Evolutionary conservation across 2,329 filamentous ascomycete species (phyloP), one percentile per base, ranked within the genome.

Genomic region (Calonectria ilicicola): DNA sequence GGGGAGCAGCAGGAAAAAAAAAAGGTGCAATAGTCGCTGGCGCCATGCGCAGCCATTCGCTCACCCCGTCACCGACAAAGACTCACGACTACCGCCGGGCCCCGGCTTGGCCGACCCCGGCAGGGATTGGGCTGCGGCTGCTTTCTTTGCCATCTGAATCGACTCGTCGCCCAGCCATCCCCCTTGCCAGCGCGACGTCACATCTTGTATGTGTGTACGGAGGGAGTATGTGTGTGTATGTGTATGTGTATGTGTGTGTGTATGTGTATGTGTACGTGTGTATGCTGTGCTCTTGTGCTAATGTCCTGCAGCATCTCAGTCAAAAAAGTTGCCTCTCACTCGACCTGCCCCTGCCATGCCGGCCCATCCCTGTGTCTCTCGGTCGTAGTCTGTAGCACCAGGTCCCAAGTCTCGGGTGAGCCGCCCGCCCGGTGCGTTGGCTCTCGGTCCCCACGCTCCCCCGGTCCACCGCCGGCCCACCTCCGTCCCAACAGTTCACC

Each of bases 401-500:
- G 75, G 67, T 49, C 35, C 64, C 66, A 68, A 65, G 64, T 46
- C 62, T 69, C 67, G 72, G 70, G 70, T 71, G 66, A 73, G 71
- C 76, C 67, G 67, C 60, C 74, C 65, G 70, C 68, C 66, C 73
- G 71, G 76, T 79, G 77, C 76, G 77, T 70, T 79, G 77, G 77
- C 74, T 67, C 63, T 66, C 75, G 68, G 66, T 69, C 73, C 76
- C 77, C 77, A 76, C 77, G 56, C 73, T 12, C 23, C 51, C 67
- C 69, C 69, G 46, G 71, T 44, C 72, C 69, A 69, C 62, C 69
- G 74, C 71, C 75, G 75, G 69, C 66, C 69, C 72, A 72, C 65
- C 72, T 76, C 71, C 64, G 64, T 77, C 74, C 67, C 76, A 75
- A 74, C 76, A 76, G 63, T 78, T 78, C 75, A 77, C 76, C 63